Percentiles rank a stretch among this genome's conserved stretches.
Conservation (phyloP, 192 early-diverging fungal species). For the Glomus cerebriforme region DNA sequence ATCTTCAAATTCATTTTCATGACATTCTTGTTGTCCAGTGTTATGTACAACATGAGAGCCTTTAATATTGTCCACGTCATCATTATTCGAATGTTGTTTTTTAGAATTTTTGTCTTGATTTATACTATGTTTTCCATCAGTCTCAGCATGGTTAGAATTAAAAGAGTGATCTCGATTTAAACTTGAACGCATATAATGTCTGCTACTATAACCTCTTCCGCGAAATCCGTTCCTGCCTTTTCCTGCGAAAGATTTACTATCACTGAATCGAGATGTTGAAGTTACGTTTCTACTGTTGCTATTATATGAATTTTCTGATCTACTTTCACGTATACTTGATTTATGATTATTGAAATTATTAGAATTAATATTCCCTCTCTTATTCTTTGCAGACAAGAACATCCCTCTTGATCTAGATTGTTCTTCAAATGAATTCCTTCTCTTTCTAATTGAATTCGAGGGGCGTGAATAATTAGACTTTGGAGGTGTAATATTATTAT, state of each 20-base stretch:
- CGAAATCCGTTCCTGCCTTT: neutral
- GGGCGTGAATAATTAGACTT: neutral
- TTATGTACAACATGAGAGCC: neutral
- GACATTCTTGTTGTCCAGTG: neutral
- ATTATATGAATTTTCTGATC: neutral
- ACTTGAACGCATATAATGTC: neutral
- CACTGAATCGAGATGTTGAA: neutral
- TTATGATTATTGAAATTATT: neutral
- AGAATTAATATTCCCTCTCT: neutral
- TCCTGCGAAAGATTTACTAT: neutral
- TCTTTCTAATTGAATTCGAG: neutral
- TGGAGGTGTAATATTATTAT: neutral
- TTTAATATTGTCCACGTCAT: neutral
- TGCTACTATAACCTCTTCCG: neutral
- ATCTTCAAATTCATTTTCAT: neutral
- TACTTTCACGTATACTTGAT: neutral
- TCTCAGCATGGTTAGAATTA: neutral
- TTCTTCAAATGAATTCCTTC: neutral
- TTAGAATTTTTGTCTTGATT: neutral
- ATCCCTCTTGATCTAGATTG: neutral
- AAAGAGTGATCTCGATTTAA: neutral
- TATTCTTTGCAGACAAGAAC: neutral
- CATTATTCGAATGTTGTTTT: neutral
- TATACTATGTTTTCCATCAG: neutral
- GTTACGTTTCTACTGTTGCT: neutral